Evolutionary conservation across 306 rosid genomes (phyloP), one percentile per base, ranked within the genome.

Genomic region (Leucaena leucocephala): DNA sequence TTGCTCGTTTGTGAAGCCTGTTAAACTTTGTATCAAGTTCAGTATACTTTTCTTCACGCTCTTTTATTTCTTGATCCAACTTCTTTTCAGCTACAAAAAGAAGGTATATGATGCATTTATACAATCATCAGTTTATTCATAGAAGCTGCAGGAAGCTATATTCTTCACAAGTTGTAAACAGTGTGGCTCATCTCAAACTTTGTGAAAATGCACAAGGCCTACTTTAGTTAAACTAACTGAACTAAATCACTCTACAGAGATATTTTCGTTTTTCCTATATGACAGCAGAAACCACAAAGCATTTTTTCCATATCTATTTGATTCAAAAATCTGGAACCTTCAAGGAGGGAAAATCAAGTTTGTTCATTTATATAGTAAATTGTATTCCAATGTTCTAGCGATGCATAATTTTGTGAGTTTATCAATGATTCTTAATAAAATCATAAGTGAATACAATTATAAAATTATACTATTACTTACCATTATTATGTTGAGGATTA

Each of bases 1-100:
- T 96, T 63, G 99, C 99, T 80, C 99, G 88, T 85, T 96, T 96
- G 80, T 93, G 99, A 85, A 96, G 98, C 89, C 98, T 85, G 78
- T 83, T 89, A 76, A 96, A 90, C 84, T 96, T 96, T 39, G 88
- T 83, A 76, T 96, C 99, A 52, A 96, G 97, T 81, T 96, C 99
- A 46, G 94, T 42, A 83, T 96, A 93, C 90, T 93, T 96, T 84
- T 90, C 99, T 27, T 96, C 99, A 17, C 92, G 94, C 43, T 87
- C 99, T 88, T 90, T 93, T 72, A 90, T 90, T 86, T 93, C 98
- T 75, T 86, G 91, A 81, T 96, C 93, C 59, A 89, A 71, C 84
- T 91, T 91, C 68, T 73, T 89, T 83, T 90, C 88, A 78, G 97
- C 99, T 93, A 70, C 85, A 84, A 69, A 76, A 59, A 79, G 64